Base-by-base conservation (phyloP, 2,329 filamentous ascomycete species). In the Penicillium paneum region DNA sequence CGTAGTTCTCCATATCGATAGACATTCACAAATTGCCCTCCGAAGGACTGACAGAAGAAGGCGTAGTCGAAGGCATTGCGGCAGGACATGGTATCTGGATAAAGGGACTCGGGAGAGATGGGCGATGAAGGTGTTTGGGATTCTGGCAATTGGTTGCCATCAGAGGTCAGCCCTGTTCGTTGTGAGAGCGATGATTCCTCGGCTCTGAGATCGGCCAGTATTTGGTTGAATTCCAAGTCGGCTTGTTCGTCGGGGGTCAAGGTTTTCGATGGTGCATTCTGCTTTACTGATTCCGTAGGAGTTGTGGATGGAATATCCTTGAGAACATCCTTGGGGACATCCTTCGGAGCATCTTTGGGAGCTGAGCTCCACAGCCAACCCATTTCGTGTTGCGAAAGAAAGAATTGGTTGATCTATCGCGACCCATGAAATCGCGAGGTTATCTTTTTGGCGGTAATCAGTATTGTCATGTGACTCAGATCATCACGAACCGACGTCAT, bases 1-100 rank as follows among this genome's bases (percentile, higher is more conserved):
- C 87, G 84, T 67, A 96, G 78, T 39, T 80, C 77, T 58, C 94
- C 94, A 69, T 91, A 87, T 36, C 94, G 88, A 79, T 97, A 99
- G 35, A 97, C 83, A 67, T 91, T 86, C 67, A 89, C 91, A 80
- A 92, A 96, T 72, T 97, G 92, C 0, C 93, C 91, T 49, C 91
- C 92, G 8, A 96, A 80, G 0, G 88, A 91, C 71, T 94, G 90
- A 81, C 94, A 99, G 79, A 93, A 90, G 82, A 93, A 97, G 56
- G 93, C 92, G 60, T 85, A 82, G 78, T 99, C 94, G 77, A 99
- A 97, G 64, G 91, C 88, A 57, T 87, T 82, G 48, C 90, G 88
- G 79, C 94, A 97, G 67, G 88, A 92, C 87, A 97, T 94, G 49
- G 81, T 84, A 39, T 85, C 86, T 0, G 91, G 90, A 58, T 94